phyloP scores from a whole-genome alignment of 2,329 filamentous ascomycete species.

The Neoarthrinium moseri region DNA sequence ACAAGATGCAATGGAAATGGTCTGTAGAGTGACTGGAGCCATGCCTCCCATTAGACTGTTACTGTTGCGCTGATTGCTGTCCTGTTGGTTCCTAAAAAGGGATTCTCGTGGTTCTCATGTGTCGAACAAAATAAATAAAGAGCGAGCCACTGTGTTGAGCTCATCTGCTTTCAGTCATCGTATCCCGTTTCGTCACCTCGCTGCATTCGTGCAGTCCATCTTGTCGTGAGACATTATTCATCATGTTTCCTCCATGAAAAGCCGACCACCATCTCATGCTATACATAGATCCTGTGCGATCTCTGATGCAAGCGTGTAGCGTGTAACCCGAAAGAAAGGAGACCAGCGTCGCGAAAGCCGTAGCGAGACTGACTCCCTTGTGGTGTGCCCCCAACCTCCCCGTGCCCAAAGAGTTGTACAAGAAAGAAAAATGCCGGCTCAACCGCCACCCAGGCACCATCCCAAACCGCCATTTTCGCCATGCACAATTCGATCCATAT shows the following conservation, averaged over 20 bases:
- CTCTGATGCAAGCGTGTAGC: slow-evolving; percentile 13
- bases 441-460: slow-evolving; percentile 7
- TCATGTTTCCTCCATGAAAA: slow-evolving; percentile 20
- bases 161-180: neutral
- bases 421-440: slow-evolving; percentile 18
- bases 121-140: slow-evolving; percentile 7
- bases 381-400: slow-evolving; percentile 11
- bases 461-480: slow-evolving; percentile 29
- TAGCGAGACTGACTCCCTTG: slow-evolving; percentile 8
- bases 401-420: slow-evolving; percentile 26
- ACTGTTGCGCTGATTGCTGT: slow-evolving; percentile 10
- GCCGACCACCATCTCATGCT: slow-evolving; percentile 16
- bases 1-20: slow-evolving; percentile 13
- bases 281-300: slow-evolving; percentile 15
- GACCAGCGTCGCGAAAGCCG: slow-evolving; percentile 3
- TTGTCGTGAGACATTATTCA: slow-evolving; percentile 29
- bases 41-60: slow-evolving; percentile 10
- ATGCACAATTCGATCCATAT: slow-evolving; percentile 21
- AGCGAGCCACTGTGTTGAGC: slow-evolving; percentile 6
- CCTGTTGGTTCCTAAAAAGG: slow-evolving; percentile 6
- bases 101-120: slow-evolving; percentile 6
- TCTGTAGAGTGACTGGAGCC: slow-evolving; percentile 2
- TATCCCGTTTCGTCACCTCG: slow-evolving; percentile 15
- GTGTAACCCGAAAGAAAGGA: neutral
- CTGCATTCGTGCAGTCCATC: slow-evolving; percentile 10